Evolutionary conservation across 73 alveolate genomes (phyloP), one percentile per base, ranked within the genome.

Genomic region (Symbiodinium pilosum): DNA sequence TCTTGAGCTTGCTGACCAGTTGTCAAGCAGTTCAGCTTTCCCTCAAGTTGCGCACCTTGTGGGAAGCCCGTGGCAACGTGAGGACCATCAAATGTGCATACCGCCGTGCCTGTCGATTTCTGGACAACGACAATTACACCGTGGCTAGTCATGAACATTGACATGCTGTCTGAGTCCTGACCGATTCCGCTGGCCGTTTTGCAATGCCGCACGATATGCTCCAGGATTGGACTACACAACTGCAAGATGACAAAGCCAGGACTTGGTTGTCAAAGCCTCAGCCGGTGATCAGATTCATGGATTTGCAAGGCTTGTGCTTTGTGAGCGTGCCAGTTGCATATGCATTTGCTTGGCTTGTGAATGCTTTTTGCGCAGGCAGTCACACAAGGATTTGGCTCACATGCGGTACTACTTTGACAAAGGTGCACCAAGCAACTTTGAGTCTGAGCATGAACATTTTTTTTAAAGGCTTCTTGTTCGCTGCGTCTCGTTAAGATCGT

Each of bases 41-140:
- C n/a, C n/a, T n/a, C n/a, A n/a, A n/a, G n/a, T n/a, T n/a, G n/a
- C n/a, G n/a, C n/a, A n/a, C n/a, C n/a, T n/a, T n/a, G n/a, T n/a
- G n/a, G n/a, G n/a, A n/a, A n/a, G n/a, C n/a, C n/a, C n/a, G n/a
- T n/a, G n/a, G n/a, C n/a, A n/a, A n/a, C n/a, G n/a, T n/a, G 30
- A 87, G 94, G 97, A 91, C 97, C 83, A 91, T 91, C 47, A 91
- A 91, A 86, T 91, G 97, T 34, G 97, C 97, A 2, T 91, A 91
- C 54, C 97, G 97, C 16, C 87, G 97, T 4, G 75, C 87, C 4
- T 91, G 97, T 39, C 84, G 97, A 26, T 91, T 91, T 24, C 51
- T 91, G 44, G 97, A 91, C 83, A 91, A 91, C 56, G 97, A 91
- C 97, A 91, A 91, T 54, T 91, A 91, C 97, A 24, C 24, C 69